Base-by-base conservation (phyloP, 768 basidiomycete species). In the Psilocybe cubensis region DNA sequence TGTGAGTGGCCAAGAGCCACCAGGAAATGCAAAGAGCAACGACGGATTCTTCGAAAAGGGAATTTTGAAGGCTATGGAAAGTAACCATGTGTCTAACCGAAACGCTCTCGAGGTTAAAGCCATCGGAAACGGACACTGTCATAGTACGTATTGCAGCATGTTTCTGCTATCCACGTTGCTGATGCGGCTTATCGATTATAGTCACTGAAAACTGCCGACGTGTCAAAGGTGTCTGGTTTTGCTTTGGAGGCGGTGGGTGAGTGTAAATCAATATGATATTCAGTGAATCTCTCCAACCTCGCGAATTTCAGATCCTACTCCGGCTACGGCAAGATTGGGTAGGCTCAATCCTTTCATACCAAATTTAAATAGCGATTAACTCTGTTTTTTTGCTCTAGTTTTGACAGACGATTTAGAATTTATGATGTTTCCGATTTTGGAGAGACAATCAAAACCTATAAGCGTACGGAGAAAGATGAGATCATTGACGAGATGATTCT, bases 151-250 rank as follows among this genome's bases (percentile, higher is more conserved):
- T 25, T 8, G 63, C 14, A 27, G 11, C 10, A 49, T 52, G n/a
- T 45, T 20, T 10, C 24, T 38, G 24, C 25, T 27, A 25, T 1
- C 35, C 63, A 3, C 58, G 20, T 33, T 21, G 25, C 43, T 20
- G 5, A 31, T n/a, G 33, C 10, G 12, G 29, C 8, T 35, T 12
- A 7, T 4, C 23, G 60, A 17, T 51, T 11, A 24, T 45, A 91
- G 91, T 93, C 14, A 94, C 92, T 14, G 94, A 97, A 67, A 89
- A 94, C 62, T 97, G 96, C 64, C 82, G 87, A 63, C 84, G 95
- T 14, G 80, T 94, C 17, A 82, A 87, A 56, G 92, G 92, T 9
- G 82, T 98, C 12, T 98, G 96, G 96, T 74, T 88, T 60, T 97
- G 95, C 72, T 96, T 96, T 67, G 89, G 89, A 7, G 92, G 92